These are phyloP conservation scores for Hibiscus trionum DNA, from an alignment of 345 rosid species.

Conservation along the genomic window DNA sequence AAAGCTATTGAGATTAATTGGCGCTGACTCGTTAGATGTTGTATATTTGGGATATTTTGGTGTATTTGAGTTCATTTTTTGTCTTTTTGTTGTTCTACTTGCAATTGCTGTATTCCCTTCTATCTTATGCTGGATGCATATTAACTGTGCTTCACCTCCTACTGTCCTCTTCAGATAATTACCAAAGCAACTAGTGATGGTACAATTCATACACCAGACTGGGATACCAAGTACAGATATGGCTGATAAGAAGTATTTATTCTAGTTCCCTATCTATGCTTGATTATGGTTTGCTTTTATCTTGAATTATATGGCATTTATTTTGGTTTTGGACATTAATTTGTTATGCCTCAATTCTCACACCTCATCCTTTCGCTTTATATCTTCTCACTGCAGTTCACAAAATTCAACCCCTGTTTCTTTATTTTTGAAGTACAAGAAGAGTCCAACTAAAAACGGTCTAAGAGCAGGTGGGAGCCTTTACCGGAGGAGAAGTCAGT, in stretches of 20 bases:
- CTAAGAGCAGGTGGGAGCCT: constrained; percentile 89
- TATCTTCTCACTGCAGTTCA: background rate
- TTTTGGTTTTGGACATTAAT: background rate
- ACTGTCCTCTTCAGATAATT: constrained; percentile 2
- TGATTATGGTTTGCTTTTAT: background rate
- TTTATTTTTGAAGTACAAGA: constrained; percentile 1
- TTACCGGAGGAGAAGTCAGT: constrained; percentile 53
- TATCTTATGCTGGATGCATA: background rate
- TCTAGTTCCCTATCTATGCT: background rate
- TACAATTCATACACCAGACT: constrained; percentile 9
- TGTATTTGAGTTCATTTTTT: background rate
- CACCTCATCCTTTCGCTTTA: background rate
- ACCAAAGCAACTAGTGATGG: constrained; percentile 13
- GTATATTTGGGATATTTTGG: constrained; percentile 3
- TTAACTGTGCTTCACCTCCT: background rate
- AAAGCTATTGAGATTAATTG: background rate
- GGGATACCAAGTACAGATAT: constrained; percentile 9
- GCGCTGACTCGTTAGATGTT: constrained; percentile 1
- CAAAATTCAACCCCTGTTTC: constrained; percentile 6
- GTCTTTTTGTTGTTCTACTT: background rate
- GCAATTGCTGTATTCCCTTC: background rate
- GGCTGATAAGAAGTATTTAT: background rate
- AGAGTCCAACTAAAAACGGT: constrained; percentile 9
- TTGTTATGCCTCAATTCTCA: background rate
- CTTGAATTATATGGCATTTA: background rate